phyloP scores from a whole-genome alignment of 768 basidiomycete genomes.

The Naganishia vaughanmartiniae region DNA sequence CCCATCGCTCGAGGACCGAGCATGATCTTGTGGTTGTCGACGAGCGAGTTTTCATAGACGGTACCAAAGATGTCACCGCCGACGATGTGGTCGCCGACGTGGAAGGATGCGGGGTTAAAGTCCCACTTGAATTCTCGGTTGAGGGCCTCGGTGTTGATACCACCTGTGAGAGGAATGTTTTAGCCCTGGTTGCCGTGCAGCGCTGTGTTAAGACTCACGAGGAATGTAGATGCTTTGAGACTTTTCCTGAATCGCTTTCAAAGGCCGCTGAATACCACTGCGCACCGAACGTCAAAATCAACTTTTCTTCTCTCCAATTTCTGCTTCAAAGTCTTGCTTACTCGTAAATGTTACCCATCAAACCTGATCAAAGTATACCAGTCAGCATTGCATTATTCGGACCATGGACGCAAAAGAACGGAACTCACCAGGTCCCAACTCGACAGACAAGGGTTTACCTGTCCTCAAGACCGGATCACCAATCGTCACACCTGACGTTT shows the following conservation, averaged over 20 bases:
- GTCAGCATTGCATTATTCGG: constrained; percentile 27
- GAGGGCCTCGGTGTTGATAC: constrained; percentile 94
- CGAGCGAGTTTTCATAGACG: constrained; percentile 95
- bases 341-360: constrained; percentile 99
- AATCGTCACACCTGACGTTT: constrained; percentile 97
- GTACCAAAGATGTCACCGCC: constrained; percentile 94
- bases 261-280: constrained; percentile 84
- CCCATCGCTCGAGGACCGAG: constrained; percentile 88
- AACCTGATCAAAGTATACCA: constrained; percentile 55
- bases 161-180: constrained; percentile 57
- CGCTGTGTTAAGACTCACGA: constrained; percentile 37
- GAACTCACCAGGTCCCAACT: constrained; percentile 69
- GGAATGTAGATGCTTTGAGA: constrained; percentile 99
- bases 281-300: not conserved
- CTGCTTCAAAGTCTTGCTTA: constrained; percentile 23
- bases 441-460: constrained; percentile 95
- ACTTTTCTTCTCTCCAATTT: too few relatives aligned
- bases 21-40: constrained; percentile 97
- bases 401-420: not conserved
- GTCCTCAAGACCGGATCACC: constrained; percentile 97
- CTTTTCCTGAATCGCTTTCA: constrained; percentile 84
- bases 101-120: constrained; percentile 74
- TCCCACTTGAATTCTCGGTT: constrained; percentile 90
- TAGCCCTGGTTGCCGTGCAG: not conserved
- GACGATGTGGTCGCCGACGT: constrained; percentile 88